Base-by-base conservation (phyloP, 331 rosid genomes). In the Acacia concinna region DNA sequence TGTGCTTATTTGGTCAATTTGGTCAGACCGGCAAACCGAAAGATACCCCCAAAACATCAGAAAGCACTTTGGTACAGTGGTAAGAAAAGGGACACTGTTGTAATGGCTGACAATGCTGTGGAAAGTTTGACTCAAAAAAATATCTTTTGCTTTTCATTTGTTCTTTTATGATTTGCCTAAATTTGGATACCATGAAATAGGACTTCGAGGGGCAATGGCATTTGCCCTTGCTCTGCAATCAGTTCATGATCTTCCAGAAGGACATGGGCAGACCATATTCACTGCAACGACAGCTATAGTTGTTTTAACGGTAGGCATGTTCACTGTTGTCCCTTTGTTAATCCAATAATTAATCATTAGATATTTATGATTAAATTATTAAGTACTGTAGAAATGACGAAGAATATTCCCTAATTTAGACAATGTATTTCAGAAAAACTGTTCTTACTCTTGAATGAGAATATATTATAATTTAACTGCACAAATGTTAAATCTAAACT, bases 161-260 rank as follows among this genome's bases (percentile, higher is more conserved):
- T 62, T 51, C 56, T 77, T 51, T 51, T 49, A 38, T 77, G 52
- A 51, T 70, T 47, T 70, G 4, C 56, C 59, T 49, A n/a, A 69
- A 23, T 25, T 78, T 78, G 23, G 23, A 41, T 73, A 14, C 70
- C 60, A 35, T 59, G 82, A 78, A 68, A 40, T 73, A 93, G 96
- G 96, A 81, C 97, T 93, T 78, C 90, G 97, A 81, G 97, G 97
- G 74, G 96, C 94, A 64, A 93, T 93, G 94, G 94, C 97, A 21
- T 93, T 93, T 88, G 96, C 97, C 73, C 89, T 91, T 66, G 92
- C 97, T 68, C 84, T 92, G 84, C 96, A 92, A 85, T 92, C 96
- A 46, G 84, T 90, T 82, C 94, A 89, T 67, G 96, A 90, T 78
- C 97, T 92, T 83, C 94, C 94, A 68, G 92, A 89, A 28, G 96